Percentiles rank a stretch among this genome's conserved stretches.
phyloP scores from a whole-genome alignment of 2,329 filamentous ascomycete species.

The Neofusicoccum sp. region DNA sequence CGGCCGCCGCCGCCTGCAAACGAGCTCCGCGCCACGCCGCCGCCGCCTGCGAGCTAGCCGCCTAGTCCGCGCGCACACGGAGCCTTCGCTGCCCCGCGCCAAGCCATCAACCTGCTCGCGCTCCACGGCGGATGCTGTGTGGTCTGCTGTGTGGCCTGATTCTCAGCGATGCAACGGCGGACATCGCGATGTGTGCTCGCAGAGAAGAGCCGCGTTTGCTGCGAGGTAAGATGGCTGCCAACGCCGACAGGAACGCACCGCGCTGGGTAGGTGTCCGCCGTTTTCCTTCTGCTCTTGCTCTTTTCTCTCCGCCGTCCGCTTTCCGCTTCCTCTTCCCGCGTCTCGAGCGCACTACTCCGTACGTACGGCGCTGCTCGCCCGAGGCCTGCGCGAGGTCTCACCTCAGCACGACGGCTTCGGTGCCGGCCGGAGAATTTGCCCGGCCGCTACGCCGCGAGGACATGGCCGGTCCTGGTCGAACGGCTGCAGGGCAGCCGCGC shows the following conservation, averaged over 20 bases:
- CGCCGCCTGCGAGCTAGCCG: not conserved
- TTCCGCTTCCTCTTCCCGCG: no score
- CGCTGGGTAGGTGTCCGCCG: no score
- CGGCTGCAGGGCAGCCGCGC: not conserved
- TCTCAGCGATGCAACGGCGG: not conserved
- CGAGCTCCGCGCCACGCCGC: not conserved
- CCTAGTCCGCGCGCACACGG: not conserved
- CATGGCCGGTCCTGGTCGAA: not conserved
- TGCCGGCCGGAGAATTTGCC: not conserved
- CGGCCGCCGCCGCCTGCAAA: not conserved
- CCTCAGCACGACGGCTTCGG: not conserved
- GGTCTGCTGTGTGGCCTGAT: not conserved
- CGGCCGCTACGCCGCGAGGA: not conserved
- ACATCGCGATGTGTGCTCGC: no score
- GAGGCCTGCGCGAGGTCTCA: not conserved
- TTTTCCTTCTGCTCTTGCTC: no score
- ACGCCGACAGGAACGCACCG: no score
- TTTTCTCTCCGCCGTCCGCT: no score
- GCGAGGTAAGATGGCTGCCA: no score
- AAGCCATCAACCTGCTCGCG: not conserved
- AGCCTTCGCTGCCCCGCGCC: not conserved
- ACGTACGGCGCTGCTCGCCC: no score
- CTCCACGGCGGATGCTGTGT: no score
- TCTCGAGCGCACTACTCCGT: no score
- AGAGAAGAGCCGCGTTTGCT: no score